phyloP scores from a whole-genome alignment of 2,329 filamentous ascomycete species.

The Fusarium floridanum region DNA sequence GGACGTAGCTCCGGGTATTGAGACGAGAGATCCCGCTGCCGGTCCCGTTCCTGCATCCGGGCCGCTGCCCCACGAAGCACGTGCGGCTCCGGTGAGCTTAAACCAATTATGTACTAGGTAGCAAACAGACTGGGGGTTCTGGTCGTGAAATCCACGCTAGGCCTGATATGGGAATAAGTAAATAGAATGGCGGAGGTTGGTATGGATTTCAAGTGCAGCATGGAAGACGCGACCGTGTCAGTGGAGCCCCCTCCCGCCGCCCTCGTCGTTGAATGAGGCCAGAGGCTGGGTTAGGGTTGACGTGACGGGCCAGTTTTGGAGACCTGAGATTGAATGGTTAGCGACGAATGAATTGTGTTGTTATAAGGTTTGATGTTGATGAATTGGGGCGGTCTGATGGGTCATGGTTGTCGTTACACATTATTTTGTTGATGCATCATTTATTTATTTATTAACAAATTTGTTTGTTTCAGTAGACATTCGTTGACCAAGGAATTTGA shows the following conservation, averaged over 20 bases:
- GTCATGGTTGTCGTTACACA: background rate
- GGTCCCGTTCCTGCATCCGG: slow-evolving; percentile 41
- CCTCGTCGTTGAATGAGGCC: background rate
- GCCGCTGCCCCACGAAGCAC: slow-evolving; percentile 37
- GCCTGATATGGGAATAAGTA: slow-evolving; percentile 38
- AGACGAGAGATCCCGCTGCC: slow-evolving; percentile 3
- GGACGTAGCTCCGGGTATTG: slow-evolving; percentile 4
- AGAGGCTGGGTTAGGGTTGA: slow-evolving; percentile 32
- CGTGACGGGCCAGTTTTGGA: background rate
- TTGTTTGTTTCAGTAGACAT: slow-evolving; percentile 7
- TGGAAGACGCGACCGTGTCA: slow-evolving; percentile 33
- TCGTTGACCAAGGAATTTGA: slow-evolving; percentile 18
- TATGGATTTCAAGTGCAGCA: slow-evolving; percentile 11
- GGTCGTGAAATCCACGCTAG: slow-evolving; percentile 25
- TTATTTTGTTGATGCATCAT: background rate
- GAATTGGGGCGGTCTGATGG: background rate
- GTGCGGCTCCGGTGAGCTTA: slow-evolving; percentile 26
- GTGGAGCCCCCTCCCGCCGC: background rate
- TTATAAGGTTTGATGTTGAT: background rate
- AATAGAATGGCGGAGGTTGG: slow-evolving; percentile 41
- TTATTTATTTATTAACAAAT: slow-evolving; percentile 10
- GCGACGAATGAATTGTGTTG: background rate
- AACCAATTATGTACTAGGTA: background rate
- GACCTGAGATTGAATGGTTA: background rate
- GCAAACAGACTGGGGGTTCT: slow-evolving; percentile 23